Evolutionary conservation across 306 rosid genomes (phyloP).

Genomic region (Glycine latifolia): DNA sequence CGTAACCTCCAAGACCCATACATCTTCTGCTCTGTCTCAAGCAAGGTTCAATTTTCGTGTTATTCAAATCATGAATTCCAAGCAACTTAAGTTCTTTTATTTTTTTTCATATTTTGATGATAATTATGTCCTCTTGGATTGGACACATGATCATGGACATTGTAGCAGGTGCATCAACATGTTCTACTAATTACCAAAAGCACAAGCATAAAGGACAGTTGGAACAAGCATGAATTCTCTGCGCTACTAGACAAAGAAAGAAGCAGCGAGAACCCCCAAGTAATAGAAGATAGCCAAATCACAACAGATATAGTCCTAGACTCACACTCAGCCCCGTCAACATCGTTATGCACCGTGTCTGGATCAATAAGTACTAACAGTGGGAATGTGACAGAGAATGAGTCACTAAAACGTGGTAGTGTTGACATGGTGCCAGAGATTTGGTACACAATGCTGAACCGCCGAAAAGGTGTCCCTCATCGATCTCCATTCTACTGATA

Average conservation of each 20-base stretch:
- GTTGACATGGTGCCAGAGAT: constrained; percentile 34
- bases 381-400: neutral
- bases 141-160: neutral
- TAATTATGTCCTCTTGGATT: neutral
- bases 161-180: constrained; percentile 45
- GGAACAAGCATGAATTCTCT: neutral
- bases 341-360: neutral
- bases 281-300: constrained; percentile 37
- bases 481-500: constrained; percentile 54
- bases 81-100: neutral
- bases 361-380: constrained; percentile 8
- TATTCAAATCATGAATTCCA: neutral
- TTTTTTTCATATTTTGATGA: too few relatives aligned
- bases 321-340: too few relatives aligned
- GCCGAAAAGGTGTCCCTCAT: constrained; percentile 60
- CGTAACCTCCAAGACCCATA: constrained; percentile 56
- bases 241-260: neutral
- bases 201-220: neutral
- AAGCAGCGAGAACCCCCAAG: neutral
- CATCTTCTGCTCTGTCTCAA: constrained; percentile 57
- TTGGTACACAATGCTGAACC: constrained; percentile 46
- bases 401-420: constrained; percentile 32
- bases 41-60: constrained; percentile 54
- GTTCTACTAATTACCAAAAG: constrained; percentile 27
- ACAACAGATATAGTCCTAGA: neutral